These are phyloP conservation scores for Byssochlamys sp. DNA, from an alignment of 2,329 filamentous ascomycete genomes.

Conservation along the genomic window DNA sequence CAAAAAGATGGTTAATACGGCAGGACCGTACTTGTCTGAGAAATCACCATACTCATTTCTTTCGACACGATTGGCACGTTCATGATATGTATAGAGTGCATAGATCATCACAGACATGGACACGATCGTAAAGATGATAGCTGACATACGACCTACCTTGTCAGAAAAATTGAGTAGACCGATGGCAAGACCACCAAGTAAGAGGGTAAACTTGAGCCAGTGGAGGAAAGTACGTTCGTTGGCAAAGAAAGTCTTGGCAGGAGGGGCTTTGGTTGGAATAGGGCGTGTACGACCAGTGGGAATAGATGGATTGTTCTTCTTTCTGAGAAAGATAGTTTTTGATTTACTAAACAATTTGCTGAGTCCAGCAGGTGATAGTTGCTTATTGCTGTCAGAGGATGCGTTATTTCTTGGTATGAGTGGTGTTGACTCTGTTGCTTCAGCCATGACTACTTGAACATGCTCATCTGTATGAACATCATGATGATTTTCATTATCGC, in stretches of 20 bases:
- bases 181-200: conserved; percentile 77
- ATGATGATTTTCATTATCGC: conserved; percentile 61
- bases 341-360: no score
- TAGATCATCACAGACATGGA: conserved; percentile 73
- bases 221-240: conserved; percentile 91
- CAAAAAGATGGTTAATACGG: conserved; percentile 60
- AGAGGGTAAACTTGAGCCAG: conserved; percentile 95
- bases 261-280: conserved; percentile 86
- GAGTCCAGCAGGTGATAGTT: no score
- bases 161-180: conserved; percentile 69
- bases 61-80: conserved; percentile 70
- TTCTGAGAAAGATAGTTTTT: neutral
- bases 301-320: conserved; percentile 21
- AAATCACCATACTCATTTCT: conserved; percentile 66
- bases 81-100: conserved; percentile 77
- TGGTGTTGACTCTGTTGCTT: no score
- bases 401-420: no score
- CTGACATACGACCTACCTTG: conserved; percentile 54
- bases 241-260: conserved; percentile 97
- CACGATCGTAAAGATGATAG: conserved; percentile 71
- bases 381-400: no score
- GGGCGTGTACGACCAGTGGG: conserved; percentile 78
- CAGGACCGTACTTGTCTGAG: conserved; percentile 82
- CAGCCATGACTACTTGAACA: no score
- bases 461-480: no score